phyloP scores from a whole-genome alignment of 148 eudicot genomes.

The Linanthus parryae region DNA sequence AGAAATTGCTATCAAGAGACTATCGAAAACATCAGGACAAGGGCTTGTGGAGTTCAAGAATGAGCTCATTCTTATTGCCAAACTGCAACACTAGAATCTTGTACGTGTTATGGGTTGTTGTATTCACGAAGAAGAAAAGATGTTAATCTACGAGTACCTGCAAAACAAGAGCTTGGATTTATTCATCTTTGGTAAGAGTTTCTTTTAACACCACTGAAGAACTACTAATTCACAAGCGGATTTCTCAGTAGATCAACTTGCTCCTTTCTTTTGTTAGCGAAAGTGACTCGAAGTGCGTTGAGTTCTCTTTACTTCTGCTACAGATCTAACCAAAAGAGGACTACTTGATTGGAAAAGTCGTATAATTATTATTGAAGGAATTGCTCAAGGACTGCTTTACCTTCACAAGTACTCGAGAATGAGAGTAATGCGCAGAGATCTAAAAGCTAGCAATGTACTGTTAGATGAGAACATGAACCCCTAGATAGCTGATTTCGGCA shows the following conservation, averaged over 20 bases:
- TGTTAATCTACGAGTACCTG: too few species aligned
- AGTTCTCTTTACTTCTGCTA: neutral
- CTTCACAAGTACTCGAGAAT: neutral
- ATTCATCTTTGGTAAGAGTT: neutral
- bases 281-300: neutral
- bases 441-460: neutral
- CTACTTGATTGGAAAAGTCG: neutral
- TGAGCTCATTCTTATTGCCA: neutral
- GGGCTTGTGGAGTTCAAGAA: constrained; percentile 1
- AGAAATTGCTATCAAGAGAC: constrained; percentile 2
- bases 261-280: too few species aligned
- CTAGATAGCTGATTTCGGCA: too few species aligned
- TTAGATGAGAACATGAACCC: neutral
- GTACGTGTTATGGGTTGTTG: too few species aligned
- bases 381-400: neutral
- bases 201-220: too few species aligned
- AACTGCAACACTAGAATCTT: constrained; percentile 1
- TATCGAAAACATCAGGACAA: constrained; percentile 2
- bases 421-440: neutral
- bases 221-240: too few species aligned
- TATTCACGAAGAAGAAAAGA: too few species aligned
- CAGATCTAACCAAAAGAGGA: neutral
- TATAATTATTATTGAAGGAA: neutral
- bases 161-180: neutral
- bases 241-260: too few species aligned